Evolutionary conservation across 2,329 filamentous ascomycete species (phyloP), one percentile per base, ranked within the genome.

Genomic region (Sclerotinia sclerotiorum): DNA sequence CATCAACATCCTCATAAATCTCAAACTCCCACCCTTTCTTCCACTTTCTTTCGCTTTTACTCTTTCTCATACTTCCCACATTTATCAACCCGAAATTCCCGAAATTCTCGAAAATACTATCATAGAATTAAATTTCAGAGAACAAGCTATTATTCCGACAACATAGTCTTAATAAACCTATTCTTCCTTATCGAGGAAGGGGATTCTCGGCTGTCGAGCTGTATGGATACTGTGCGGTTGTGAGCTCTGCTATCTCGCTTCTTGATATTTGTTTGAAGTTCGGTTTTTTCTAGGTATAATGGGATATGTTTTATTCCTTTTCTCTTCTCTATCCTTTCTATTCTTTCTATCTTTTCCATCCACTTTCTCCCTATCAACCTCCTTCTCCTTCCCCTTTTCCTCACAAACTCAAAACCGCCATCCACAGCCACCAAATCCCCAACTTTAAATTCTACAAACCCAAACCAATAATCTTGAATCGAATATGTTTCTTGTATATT

Each of bases 311-410:
- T 42, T 5, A 42, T 42, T 42, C 11, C 39, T 39, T 11, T 2
- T 42, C 11, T 39, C 35, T 2, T 35, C 35, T 10, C 27, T 27
- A 54, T 32, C 51, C 0, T 19, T 27, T 10, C n/a, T 5, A 42
- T 42, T n/a, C n/a, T n/a, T n/a, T n/a, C n/a, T n/a, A 17, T 11
- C 11, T 2, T 5, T 0, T 32, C 2, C 3, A 2, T 21, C 52
- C 10, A 10, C 27, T 3, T 7, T 5, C 29, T 13, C 52, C 7
- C 13, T 21, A 1, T 55, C 27, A 19, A 32, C 8, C 4, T 17
- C 27, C 15, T 0, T 5, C 7, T 8, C 17, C 7, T 8, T 7
- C 2, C 11, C 8, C 11, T 8, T 3, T 3, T 10, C 0, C 19
- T 5, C 27, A 55, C 2, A 21, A 6, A 21, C 29, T 21, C 27